Percentiles rank a stretch among this genome's conserved stretches.
Conservation (phyloP, 345 rosid species). For the Stellera chamaejasme region DNA sequence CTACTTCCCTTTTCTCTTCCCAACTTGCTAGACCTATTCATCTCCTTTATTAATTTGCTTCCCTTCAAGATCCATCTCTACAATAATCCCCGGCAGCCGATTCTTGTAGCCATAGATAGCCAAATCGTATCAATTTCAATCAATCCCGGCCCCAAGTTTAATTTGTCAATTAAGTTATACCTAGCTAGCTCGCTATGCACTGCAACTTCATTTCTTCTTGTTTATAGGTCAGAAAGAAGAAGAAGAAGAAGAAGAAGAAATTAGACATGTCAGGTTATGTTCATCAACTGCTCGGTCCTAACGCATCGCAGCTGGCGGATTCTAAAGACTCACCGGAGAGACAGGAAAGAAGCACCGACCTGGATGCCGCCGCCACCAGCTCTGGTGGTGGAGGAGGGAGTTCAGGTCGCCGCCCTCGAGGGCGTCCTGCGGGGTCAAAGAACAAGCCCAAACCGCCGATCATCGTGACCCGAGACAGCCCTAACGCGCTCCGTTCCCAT, state of each 20-base stretch:
- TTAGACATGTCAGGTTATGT: conserved; percentile 38
- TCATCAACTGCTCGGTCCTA: conserved; percentile 41
- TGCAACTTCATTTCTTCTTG: background rate
- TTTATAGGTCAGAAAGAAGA: background rate
- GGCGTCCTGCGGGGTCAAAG: conserved; percentile 69
- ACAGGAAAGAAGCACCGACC: conserved; percentile 22
- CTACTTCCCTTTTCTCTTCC: too few relatives aligned
- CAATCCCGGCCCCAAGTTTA: too few relatives aligned
- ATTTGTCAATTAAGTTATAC: too few relatives aligned
- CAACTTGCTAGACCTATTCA: too few relatives aligned
- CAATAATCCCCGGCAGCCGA: too few relatives aligned
- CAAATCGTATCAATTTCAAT: too few relatives aligned
- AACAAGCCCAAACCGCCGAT: conserved; percentile 67
- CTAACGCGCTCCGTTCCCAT: conserved; percentile 57
- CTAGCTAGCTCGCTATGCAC: too few relatives aligned
- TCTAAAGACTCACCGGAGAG: conserved; percentile 23
- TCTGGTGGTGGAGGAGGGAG: conserved; percentile 24
- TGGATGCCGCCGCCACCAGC: conserved; percentile 27
- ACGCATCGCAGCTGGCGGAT: conserved; percentile 10
- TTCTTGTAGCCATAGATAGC: too few relatives aligned
- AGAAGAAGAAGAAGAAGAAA: too few relatives aligned
- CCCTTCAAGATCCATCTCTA: too few relatives aligned
- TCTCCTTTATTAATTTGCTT: too few relatives aligned
- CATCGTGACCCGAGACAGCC: conserved; percentile 56
- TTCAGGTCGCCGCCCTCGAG: conserved; percentile 54